Evolutionary conservation across 148 eudicot species (phyloP).

Genomic region (Cornus controversa): DNA sequence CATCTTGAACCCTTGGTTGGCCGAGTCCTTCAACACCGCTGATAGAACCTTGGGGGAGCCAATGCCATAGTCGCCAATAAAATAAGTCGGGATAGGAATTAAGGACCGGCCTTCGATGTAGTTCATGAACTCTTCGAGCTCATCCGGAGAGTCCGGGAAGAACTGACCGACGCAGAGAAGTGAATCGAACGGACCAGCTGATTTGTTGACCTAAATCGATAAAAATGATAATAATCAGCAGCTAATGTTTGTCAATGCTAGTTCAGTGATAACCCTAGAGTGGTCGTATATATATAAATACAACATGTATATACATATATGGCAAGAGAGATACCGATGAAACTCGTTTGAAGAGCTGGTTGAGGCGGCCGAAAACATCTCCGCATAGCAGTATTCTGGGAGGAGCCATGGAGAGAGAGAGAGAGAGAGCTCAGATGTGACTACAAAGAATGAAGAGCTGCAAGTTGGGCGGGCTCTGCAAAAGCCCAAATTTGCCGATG

Average conservation of each 20-base stretch:
- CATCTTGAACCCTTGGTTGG: conserved; percentile 81
- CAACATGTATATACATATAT: not conserved
- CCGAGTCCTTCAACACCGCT: conserved; percentile 47
- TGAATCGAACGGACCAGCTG: conserved; percentile 93
- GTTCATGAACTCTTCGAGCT: conserved; percentile 62
- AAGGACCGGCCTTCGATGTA: conserved; percentile 64
- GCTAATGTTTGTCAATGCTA: too few relatives aligned
- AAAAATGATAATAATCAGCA: not conserved
- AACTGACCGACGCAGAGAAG: conserved; percentile 93
- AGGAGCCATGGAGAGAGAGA: conserved; percentile 47
- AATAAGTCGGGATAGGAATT: conserved; percentile 77
- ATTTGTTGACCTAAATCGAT: conserved; percentile 78
- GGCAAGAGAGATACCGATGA: conserved; percentile 45
- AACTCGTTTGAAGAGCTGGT: conserved; percentile 83
- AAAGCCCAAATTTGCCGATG: not conserved
- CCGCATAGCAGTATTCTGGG: conserved; percentile 86
- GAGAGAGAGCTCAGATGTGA: conserved; percentile 2
- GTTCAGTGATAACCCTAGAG: not conserved
- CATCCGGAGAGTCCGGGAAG: conserved; percentile 74
- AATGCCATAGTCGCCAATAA: conserved; percentile 84
- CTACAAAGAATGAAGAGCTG: not conserved
- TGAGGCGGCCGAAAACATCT: conserved; percentile 83
- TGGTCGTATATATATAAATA: not conserved
- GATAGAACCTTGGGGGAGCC: conserved; percentile 62
- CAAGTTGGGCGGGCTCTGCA: not conserved